Evolutionary conservation across 2,329 filamentous ascomycete genomes (phyloP).

Genomic region (Penicillium sclerotiorum): DNA sequence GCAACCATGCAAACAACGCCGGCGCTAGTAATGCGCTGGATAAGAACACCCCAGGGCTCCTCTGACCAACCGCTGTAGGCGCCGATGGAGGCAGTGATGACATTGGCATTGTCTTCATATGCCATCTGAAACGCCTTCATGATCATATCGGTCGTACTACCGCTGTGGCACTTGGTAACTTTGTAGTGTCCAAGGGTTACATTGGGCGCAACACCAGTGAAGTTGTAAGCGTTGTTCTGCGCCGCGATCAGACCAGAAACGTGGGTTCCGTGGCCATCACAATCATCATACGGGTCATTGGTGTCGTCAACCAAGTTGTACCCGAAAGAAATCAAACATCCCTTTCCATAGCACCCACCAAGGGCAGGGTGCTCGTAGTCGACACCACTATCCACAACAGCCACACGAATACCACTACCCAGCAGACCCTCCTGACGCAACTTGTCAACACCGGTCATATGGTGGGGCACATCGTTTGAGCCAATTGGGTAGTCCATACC

Average conservation of each 20-base stretch:
- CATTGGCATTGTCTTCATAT: slow-evolving; percentile 57
- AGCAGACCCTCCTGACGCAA: slow-evolving; percentile 20
- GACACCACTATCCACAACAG: slow-evolving; percentile 38
- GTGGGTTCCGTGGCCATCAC: slow-evolving; percentile 50
- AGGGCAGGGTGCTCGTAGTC: slow-evolving; percentile 67
- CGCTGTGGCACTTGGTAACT: slow-evolving; percentile 58
- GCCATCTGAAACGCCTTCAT: slow-evolving; percentile 63
- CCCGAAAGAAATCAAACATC: slow-evolving; percentile 61
- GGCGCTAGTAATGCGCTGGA: slow-evolving; percentile 7
- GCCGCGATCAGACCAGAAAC: slow-evolving; percentile 65
- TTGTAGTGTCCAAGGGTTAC: slow-evolving; percentile 61
- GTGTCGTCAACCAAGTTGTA: slow-evolving; percentile 55
- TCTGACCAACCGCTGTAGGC: slow-evolving; percentile 37
- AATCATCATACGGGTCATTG: slow-evolving; percentile 11
- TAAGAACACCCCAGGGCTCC: slow-evolving; percentile 17
- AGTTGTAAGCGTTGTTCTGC: slow-evolving; percentile 43
- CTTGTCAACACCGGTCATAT: slow-evolving; percentile 26
- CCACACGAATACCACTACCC: slow-evolving; percentile 20
- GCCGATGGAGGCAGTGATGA: slow-evolving; percentile 43
- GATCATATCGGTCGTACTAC: slow-evolving; percentile 58
- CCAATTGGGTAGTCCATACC: background rate
- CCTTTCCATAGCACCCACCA: slow-evolving; percentile 64
- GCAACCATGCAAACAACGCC: slow-evolving; percentile 12
- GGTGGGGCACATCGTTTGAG: slow-evolving; percentile 13
- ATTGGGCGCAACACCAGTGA: slow-evolving; percentile 60